Conservation (phyloP, 345 rosid species). For the Populus davidiana region DNA sequence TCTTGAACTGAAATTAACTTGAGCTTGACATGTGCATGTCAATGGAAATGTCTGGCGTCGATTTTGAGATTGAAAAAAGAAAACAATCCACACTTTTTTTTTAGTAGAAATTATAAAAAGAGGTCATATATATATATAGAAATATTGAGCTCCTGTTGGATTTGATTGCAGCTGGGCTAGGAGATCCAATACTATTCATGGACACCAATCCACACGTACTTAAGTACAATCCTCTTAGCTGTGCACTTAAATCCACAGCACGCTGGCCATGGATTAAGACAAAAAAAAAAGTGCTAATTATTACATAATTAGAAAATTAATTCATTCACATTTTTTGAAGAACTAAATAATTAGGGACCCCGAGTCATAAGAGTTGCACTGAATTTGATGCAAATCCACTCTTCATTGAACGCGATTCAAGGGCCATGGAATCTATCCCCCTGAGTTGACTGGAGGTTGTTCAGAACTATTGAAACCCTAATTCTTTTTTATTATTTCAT, state of each 20-base stretch:
- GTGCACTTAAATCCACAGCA: too few species aligned
- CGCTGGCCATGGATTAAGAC: background rate
- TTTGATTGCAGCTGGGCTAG: too few species aligned
- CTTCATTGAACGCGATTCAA: constrained; percentile 11
- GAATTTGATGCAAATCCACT: constrained; percentile 33
- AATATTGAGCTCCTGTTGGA: too few species aligned
- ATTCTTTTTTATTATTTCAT: background rate
- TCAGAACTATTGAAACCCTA: background rate
- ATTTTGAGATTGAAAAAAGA: too few species aligned
- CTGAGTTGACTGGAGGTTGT: constrained; percentile 4
- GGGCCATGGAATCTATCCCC: background rate
- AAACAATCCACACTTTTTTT: too few species aligned
- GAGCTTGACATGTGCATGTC: background rate
- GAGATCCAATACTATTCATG: too few species aligned
- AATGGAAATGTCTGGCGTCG: background rate
- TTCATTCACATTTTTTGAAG: background rate
- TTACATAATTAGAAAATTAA: background rate
- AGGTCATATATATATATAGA: too few species aligned
- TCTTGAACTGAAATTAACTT: background rate
- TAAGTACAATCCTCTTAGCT: too few species aligned
- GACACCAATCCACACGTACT: too few species aligned
- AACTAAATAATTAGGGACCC: background rate
- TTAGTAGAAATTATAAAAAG: too few species aligned
- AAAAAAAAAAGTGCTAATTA: background rate
- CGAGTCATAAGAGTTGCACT: constrained; percentile 18